Base-by-base conservation (phyloP, 2,329 filamentous ascomycete species). In the Incumbomyces delicatus region DNA sequence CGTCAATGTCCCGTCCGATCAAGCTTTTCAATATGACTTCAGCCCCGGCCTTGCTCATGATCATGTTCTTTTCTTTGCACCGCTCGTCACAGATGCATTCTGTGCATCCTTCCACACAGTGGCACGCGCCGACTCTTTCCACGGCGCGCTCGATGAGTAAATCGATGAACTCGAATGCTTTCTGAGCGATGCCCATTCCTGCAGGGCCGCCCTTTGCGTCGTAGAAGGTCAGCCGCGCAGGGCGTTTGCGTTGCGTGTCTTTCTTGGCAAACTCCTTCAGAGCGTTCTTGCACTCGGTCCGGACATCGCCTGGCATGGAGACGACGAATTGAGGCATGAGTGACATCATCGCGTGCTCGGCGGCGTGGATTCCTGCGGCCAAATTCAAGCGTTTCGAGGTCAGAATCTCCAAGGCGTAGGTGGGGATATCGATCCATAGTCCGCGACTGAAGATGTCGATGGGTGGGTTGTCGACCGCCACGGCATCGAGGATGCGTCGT, bases 401-500 rank as follows among this genome's bases (percentile, higher is more conserved):
- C 1, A 98, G 74, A 35, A 95, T 88, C 12, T 87, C 79, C 5
- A 96, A 76, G 0, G 88, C 88, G 1, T 64, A 65, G 51, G 81
- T 81, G 0, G 92, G 90, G 2, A 98, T 80, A 61, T 96, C 90
- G 12, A 96, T 76, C 92, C 92, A 98, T 80, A 95, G 86, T 33
- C 89, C 92, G 62, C 92, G 94, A 58, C 80, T 85, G 60, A 82
- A 76, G 2, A 88, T 78, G 41, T 92, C 78, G 43, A 96, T 87
- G 0, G 92, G 88, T 2, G 90, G 89, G 56, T 95, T 95, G 62
- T 95, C 87, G 17, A 96, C 88, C 50, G 90, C 79, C 0, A 96
- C 83, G 2, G 90, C 90, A 62, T 98, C 92, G 12, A 96, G 76
- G 48, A 96, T 86, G 1, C 87, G 80, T 1, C 84, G 78, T 55